Conservation (phyloP, 2,329 filamentous ascomycete genomes). For the Verticillium albo-atrum region DNA sequence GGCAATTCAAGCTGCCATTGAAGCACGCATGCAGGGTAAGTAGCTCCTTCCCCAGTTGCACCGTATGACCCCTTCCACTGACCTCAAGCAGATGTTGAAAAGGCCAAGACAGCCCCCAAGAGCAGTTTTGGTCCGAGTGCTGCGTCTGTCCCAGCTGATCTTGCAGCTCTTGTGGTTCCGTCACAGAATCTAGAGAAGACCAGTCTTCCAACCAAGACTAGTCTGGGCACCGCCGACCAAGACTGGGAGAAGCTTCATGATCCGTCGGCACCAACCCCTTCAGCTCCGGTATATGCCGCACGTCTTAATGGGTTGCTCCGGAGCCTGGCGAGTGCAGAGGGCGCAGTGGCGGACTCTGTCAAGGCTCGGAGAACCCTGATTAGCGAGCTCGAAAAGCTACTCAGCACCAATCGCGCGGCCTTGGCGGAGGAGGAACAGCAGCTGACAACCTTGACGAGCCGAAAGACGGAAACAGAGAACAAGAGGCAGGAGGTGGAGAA, state of each 20-base stretch:
- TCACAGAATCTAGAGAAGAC: constrained; percentile 74
- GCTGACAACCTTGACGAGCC: constrained; percentile 58
- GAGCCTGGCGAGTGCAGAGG: constrained; percentile 81
- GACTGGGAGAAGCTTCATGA: constrained; percentile 85
- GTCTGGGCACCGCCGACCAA: constrained; percentile 65
- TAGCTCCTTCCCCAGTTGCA: constrained; percentile 1
- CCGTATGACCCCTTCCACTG: constrained; percentile 8
- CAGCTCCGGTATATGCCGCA: constrained; percentile 86
- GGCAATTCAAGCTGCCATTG: constrained; percentile 75
- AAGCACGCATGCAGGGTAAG: constrained; percentile 73
- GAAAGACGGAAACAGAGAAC: constrained; percentile 67
- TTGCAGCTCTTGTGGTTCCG: constrained; percentile 68
- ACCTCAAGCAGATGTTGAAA: constrained; percentile 53
- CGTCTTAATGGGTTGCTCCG: constrained; percentile 87
- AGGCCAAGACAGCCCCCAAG: constrained; percentile 48
- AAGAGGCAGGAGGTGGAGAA: constrained; percentile 89
- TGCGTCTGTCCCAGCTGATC: constrained; percentile 65
- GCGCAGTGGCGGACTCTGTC: constrained; percentile 82
- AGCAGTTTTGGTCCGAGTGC: constrained; percentile 39
- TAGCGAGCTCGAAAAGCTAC: constrained; percentile 73
- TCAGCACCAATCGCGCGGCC: constrained; percentile 67
- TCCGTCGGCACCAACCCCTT: constrained; percentile 62
- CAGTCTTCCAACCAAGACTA: constrained; percentile 60
- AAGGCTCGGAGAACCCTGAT: constrained; percentile 78
- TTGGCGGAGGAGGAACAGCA: constrained; percentile 66